A percentile compares a stretch with the other conserved stretches of the same genome.
These are phyloP conservation scores for Vaccinium macrocarpon DNA, from an alignment of 148 eudicot species.

Conservation along the genomic window DNA sequence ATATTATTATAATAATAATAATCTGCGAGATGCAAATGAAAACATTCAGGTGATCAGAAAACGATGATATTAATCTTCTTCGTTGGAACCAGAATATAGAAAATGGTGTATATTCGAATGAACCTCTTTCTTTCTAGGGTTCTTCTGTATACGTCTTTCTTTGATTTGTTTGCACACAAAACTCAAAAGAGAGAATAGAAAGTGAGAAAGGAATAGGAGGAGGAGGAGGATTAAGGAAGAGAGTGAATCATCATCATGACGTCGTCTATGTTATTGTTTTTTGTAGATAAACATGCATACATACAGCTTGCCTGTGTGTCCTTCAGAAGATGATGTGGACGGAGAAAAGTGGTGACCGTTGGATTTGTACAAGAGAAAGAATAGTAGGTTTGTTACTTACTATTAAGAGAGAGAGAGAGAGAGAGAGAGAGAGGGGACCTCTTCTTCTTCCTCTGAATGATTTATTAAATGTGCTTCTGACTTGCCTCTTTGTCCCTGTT, in stretches of 20 bases:
- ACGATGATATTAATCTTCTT: neutral
- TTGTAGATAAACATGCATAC: too few species aligned
- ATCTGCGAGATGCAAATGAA: slow-evolving; percentile 18
- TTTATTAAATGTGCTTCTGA: neutral
- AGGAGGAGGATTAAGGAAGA: too few species aligned
- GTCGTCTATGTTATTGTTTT: too few species aligned
- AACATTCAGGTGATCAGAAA: neutral
- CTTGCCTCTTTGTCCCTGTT: neutral
- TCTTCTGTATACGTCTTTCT: too few species aligned
- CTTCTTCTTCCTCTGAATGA: neutral
- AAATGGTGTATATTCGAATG: too few species aligned
- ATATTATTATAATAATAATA: neutral
- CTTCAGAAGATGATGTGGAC: neutral
- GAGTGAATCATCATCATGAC: too few species aligned
- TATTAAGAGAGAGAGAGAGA: neutral
- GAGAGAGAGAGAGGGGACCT: neutral
- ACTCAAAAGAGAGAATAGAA: too few species aligned
- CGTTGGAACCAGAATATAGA: too few species aligned
- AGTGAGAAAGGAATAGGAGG: too few species aligned
- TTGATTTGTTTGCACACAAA: too few species aligned
- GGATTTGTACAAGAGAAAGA: neutral
- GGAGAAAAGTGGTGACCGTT: neutral
- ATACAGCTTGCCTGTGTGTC: too few species aligned
- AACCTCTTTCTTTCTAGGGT: too few species aligned
- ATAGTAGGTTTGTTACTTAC: neutral